phyloP scores from a whole-genome alignment of 768 basidiomycete genomes.

The Mycena leptocephala region DNA sequence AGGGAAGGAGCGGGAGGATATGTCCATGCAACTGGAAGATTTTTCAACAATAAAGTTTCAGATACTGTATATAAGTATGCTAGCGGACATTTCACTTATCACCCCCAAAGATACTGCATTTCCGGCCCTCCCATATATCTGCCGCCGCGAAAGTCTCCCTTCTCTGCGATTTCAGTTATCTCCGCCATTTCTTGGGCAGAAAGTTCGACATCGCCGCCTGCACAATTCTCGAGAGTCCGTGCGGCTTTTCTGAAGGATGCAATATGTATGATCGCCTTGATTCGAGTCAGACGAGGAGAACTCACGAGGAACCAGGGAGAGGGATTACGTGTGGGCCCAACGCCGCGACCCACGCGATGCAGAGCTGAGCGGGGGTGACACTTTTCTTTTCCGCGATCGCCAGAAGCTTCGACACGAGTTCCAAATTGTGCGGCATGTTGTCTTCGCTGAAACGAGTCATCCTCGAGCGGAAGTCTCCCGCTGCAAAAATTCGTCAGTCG shows the following conservation, averaged over 20 bases:
- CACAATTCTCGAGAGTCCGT: conserved; percentile 62
- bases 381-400: conserved; percentile 59
- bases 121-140: conserved; percentile 25
- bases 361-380: conserved; percentile 58
- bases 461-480: conserved; percentile 55
- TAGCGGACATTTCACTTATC: not conserved
- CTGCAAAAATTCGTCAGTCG: conserved; percentile 33
- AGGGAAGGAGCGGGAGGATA: too few relatives aligned
- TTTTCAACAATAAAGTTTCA: too few relatives aligned
- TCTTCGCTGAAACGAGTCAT: conserved; percentile 63
- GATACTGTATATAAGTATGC: too few relatives aligned
- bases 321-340: conserved; percentile 63
- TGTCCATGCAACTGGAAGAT: too few relatives aligned
- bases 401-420: conserved; percentile 57
- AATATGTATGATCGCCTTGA: too few relatives aligned
- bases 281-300: too few relatives aligned
- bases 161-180: conserved; percentile 50
- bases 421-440: conserved; percentile 59
- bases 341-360: conserved; percentile 59
- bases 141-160: not conserved
- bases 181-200: conserved; percentile 56
- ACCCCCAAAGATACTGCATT: conserved; percentile 1
- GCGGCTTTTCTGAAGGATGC: too few relatives aligned
- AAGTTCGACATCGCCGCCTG: conserved; percentile 59
- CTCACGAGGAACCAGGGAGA: too few relatives aligned